Percentiles rank a stretch among this genome's conserved stretches.
phyloP scores from a whole-genome alignment of 495 filamentous ascomycete species.

The Lophiostoma macrostomum region DNA sequence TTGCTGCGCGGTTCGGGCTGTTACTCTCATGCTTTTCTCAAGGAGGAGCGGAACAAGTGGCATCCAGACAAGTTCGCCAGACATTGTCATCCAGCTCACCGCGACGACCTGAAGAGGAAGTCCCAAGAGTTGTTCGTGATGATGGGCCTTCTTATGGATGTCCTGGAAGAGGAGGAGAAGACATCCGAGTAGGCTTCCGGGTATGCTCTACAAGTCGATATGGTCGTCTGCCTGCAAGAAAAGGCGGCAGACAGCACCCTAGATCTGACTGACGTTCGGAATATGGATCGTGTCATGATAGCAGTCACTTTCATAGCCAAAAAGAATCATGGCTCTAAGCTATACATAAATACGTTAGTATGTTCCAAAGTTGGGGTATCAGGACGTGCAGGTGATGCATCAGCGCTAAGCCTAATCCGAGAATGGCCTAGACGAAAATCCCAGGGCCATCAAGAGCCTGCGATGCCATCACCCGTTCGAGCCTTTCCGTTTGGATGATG shows the following conservation, averaged over 20 bases:
- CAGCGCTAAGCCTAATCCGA: not conserved
- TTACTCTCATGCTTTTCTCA: conserved; percentile 8
- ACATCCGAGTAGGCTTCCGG: not conserved
- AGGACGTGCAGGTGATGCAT: not conserved
- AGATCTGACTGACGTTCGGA: too few relatives aligned
- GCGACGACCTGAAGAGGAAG: conserved; percentile 11
- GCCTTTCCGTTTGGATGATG: not conserved
- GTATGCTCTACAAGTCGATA: too few relatives aligned
- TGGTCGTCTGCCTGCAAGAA: too few relatives aligned
- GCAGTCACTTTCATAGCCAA: too few relatives aligned
- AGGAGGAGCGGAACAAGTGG: conserved; percentile 19
- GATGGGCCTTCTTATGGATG: conserved; percentile 12
- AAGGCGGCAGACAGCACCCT: too few relatives aligned
- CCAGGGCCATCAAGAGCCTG: too few relatives aligned
- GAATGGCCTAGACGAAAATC: too few relatives aligned
- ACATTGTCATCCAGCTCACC: conserved; percentile 4
- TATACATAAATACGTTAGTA: too few relatives aligned
- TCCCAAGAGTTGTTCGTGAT: conserved; percentile 19
- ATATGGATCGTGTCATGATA: too few relatives aligned
- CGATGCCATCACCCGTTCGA: too few relatives aligned
- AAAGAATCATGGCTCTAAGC: too few relatives aligned
- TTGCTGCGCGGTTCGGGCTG: conserved; percentile 11
- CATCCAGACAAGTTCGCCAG: conserved; percentile 26
- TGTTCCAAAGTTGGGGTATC: too few relatives aligned
- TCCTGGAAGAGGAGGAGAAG: not conserved